Conservation (phyloP, 805 yeast genomes). For the Saturnispora serradocipensis region DNA sequence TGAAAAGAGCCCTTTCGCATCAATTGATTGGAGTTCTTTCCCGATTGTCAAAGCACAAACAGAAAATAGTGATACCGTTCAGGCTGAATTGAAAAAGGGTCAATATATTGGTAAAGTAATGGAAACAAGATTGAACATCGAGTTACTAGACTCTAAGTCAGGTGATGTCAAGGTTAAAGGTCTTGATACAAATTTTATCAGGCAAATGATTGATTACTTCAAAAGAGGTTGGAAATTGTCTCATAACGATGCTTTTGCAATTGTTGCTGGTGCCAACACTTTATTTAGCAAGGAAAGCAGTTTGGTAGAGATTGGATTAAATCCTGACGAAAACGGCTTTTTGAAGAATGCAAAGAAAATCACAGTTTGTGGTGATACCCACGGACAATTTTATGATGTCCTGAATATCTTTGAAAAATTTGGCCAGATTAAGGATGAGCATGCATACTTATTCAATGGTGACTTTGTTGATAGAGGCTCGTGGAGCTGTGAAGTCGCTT, state of each 20-base stretch:
- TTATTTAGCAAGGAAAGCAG: conserved; percentile 60
- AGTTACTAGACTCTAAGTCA: conserved; percentile 24
- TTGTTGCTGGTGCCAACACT: conserved; percentile 61
- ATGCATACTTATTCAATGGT: conserved; percentile 84
- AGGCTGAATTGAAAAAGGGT: conserved; percentile 22
- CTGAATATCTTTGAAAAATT: conserved; percentile 65
- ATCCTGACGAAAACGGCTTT: conserved; percentile 30
- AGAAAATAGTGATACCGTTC: conserved; percentile 28
- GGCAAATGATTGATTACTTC: conserved; percentile 60
- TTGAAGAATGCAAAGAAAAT: conserved; percentile 31
- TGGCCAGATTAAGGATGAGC: conserved; percentile 60
- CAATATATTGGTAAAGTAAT: conserved; percentile 33
- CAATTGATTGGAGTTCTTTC: conserved; percentile 39
- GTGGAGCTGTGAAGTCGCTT: conserved; percentile 96
- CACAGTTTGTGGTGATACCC: conserved; percentile 95
- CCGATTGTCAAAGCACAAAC: conserved; percentile 41
- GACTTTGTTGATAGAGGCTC: conserved; percentile 98
- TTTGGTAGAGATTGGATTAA: conserved; percentile 56
- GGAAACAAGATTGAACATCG: conserved; percentile 46
- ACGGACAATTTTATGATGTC: conserved; percentile 91
- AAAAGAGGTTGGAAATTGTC: conserved; percentile 66
- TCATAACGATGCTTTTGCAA: conserved; percentile 75
- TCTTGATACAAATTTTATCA: conserved; percentile 46
- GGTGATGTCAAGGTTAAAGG: conserved; percentile 27
- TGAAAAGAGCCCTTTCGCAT: conserved; percentile 40